A percentile compares a stretch with the other conserved stretches of the same genome.
These are phyloP conservation scores for Gossypium aridum DNA, from an alignment of 441 rosid species.

Conservation along the genomic window DNA sequence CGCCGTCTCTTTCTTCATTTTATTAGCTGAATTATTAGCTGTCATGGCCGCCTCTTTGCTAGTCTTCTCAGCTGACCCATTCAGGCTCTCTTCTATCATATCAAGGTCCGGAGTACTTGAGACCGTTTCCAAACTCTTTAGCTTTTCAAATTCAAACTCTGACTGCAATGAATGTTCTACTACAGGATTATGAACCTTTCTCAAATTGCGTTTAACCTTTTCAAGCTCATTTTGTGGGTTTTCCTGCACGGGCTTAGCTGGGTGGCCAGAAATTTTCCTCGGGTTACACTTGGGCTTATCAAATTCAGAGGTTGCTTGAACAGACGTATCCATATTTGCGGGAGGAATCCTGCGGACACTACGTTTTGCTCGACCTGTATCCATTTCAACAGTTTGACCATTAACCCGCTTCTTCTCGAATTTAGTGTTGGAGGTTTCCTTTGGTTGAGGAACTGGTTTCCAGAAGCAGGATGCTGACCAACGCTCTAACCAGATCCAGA, in stretches of 20 bases:
- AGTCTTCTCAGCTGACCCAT: conserved; percentile 17
- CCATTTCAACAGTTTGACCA: conserved; percentile 47
- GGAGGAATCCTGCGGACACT: conserved; percentile 58
- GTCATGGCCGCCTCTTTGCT: conserved; percentile 26
- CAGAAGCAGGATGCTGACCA: conserved; percentile 78
- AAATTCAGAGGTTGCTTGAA: conserved; percentile 41
- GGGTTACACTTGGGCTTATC: conserved; percentile 68
- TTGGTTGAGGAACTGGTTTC: conserved; percentile 71
- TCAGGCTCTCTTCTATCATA: conserved; percentile 26
- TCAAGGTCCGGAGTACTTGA: conserved; percentile 25
- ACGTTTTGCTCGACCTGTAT: conserved; percentile 57
- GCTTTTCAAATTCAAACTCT: conserved; percentile 54
- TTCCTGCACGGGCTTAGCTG: conserved; percentile 46
- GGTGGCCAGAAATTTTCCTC: conserved; percentile 49
- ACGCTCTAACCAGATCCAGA: conserved; percentile 64
- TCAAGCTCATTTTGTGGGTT: conserved; percentile 79
- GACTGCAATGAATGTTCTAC: conserved; percentile 50
- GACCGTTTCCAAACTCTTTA: conserved; percentile 45
- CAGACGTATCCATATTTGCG: conserved; percentile 37
- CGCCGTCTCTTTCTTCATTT: conserved; percentile 28
- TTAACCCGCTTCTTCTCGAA: conserved; percentile 42
- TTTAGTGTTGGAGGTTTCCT: conserved; percentile 34
- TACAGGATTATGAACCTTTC: conserved; percentile 76
- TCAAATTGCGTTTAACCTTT: conserved; percentile 80
- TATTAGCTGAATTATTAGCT: conserved; percentile 11